Conservation (phyloP, 192 early-diverging fungal genomes). For the Umbelopsis sp. region DNA sequence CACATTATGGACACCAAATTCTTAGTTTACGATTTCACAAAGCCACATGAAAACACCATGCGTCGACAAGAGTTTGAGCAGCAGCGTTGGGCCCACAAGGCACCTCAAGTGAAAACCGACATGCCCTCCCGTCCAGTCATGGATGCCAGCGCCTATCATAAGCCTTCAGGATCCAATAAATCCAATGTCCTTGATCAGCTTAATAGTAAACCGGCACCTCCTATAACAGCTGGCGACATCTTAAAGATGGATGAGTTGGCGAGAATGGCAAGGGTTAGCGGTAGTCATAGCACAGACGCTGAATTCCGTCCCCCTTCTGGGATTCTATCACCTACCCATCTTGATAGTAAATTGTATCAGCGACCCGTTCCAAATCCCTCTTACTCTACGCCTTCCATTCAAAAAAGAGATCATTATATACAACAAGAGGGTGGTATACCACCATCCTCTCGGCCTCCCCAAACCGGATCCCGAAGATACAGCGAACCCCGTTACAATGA, state of each 20-base stretch:
- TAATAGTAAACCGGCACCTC: conserved; percentile 34
- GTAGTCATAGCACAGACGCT: conserved; percentile 1
- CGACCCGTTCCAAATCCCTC: background rate
- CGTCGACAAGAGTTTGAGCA: conserved; percentile 32
- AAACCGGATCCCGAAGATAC: background rate
- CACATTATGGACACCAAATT: conserved; percentile 83
- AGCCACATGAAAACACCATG: conserved; percentile 42
- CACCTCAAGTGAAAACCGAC: conserved; percentile 22
- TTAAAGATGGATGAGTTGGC: conserved; percentile 41
- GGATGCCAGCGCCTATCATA: background rate
- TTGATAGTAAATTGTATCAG: background rate
- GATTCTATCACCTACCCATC: background rate
- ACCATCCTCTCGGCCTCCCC: background rate
- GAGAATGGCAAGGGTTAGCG: conserved; percentile 27
- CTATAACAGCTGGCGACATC: conserved; percentile 37
- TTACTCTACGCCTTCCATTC: background rate
- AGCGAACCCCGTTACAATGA: background rate
- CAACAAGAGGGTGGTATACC: background rate
- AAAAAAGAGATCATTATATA: conserved; percentile 1
- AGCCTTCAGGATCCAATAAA: conserved; percentile 23
- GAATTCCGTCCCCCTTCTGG: conserved; percentile 38
- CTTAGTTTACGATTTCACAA: conserved; percentile 72
- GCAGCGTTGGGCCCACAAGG: conserved; percentile 33
- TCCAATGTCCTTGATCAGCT: conserved; percentile 29
- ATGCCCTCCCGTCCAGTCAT: background rate